Evolutionary conservation across 768 basidiomycete genomes (phyloP), one percentile per base, ranked within the genome.

Genomic region (Macrolepiota albuminosa): DNA sequence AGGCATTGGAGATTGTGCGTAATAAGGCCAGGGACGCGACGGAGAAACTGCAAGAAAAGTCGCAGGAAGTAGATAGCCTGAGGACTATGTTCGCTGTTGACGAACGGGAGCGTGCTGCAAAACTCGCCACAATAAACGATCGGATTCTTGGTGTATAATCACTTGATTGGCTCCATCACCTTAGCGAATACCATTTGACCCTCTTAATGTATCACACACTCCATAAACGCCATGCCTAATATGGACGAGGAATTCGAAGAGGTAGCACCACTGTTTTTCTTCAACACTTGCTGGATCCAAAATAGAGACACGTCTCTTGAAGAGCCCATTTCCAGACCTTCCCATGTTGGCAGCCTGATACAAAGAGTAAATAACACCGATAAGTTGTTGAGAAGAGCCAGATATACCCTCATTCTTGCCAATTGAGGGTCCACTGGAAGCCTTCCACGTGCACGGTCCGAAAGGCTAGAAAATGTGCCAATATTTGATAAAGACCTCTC

Each of bases 31-130:
- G 21, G 21, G 21, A 21, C 21, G 21, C 21, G 21, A 21, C 21
- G 21, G 21, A 21, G 21, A 21, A 21, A 21, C 1, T 21, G 21
- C 21, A 21, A 21, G 21, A 21, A 21, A 21, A 21, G 21, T 21
- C 21, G 21, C 21, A 21, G 21, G 21, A 21, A 21, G 21, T 21
- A 21, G 21, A 21, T 21, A 21, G 21, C 21, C 21, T 21, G 21
- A 21, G 21, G 21, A 21, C 21, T 21, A 21, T 21, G 21, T 21
- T 21, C 21, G 21, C 81, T 39, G 84, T 84, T 7, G 90, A 92
- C 64, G 90, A 91, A 75, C 78, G 82, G 57, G 87, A 88, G 70
- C 76, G 87, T 48, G 80, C 79, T 58, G 78, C 76, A 5, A 84
- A 78, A 68, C 64, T 85, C 21, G 70, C 64, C 2, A 69, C 80